Evolutionary conservation across 176 grass and related monocot species (phyloP).

Genomic region (Echinochloa phyllopogon): DNA sequence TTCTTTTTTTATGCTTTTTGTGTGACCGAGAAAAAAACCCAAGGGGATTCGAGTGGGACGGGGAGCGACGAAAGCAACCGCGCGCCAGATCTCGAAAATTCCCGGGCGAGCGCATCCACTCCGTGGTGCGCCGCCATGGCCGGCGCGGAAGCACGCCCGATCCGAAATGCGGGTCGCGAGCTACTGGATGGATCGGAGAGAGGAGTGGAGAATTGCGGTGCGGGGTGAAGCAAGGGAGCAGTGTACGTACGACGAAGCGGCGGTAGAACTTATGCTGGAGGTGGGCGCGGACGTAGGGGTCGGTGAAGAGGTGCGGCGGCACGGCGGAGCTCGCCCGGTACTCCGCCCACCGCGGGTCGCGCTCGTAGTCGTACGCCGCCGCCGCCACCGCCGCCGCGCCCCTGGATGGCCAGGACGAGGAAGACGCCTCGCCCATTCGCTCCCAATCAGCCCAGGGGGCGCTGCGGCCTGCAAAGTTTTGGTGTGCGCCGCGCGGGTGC

Average conservation of each 20-base stretch:
- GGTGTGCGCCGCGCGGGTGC: neutral
- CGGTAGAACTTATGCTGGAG: slow-evolving; percentile 78
- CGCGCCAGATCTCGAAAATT: slow-evolving; percentile 43
- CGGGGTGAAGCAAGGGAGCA: neutral
- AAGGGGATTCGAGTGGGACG: slow-evolving; percentile 14
- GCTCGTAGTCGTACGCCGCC: slow-evolving; percentile 70
- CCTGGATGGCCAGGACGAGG: slow-evolving; percentile 33
- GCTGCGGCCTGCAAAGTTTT: neutral
- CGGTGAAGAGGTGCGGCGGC: slow-evolving; percentile 52
- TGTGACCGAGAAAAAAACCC: slow-evolving; percentile 28
- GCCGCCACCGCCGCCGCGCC: slow-evolving; percentile 53
- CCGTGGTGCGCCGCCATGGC: neutral
- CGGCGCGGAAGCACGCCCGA: neutral
- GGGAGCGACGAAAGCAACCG: slow-evolving; percentile 40
- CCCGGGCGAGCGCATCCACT: neutral
- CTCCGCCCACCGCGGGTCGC: slow-evolving; percentile 55
- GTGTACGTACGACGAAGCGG: slow-evolving; percentile 53
- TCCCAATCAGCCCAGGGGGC: neutral
- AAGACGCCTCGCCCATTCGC: slow-evolving; percentile 40
- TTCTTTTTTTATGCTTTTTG: slow-evolving; percentile 11
- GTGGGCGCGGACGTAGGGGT: slow-evolving; percentile 50
- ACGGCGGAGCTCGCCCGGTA: slow-evolving; percentile 60
- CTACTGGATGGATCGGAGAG: neutral
- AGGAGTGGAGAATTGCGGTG: neutral
- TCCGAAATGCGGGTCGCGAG: neutral